Conservation (phyloP, 345 rosid genomes). For the Arabis alpina region DNA sequence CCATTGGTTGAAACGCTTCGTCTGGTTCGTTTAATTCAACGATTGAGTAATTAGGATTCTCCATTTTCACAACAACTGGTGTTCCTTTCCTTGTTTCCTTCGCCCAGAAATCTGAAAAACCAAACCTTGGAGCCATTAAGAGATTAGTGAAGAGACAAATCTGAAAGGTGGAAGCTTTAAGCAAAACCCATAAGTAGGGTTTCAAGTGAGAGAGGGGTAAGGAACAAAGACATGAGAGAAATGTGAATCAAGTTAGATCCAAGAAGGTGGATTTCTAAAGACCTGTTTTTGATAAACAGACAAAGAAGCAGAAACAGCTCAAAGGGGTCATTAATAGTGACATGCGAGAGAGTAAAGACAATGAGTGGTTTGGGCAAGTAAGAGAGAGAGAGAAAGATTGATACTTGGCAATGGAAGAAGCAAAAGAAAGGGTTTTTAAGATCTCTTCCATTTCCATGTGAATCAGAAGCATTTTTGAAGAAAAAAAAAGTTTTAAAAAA, state of each 20-base stretch:
- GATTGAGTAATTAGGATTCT: slow-evolving; percentile 76
- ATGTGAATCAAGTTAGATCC: slow-evolving; percentile 54
- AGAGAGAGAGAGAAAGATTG: slow-evolving; percentile 39
- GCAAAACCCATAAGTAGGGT: slow-evolving; percentile 33
- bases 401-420: slow-evolving; percentile 40
- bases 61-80: slow-evolving; percentile 88
- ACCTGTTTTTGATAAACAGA: slow-evolving; percentile 43
- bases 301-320: slow-evolving; percentile 44
- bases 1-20: slow-evolving; percentile 72
- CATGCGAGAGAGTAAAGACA: slow-evolving; percentile 44
- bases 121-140: slow-evolving; percentile 66
- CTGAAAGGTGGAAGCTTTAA: slow-evolving; percentile 32
- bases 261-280: slow-evolving; percentile 43
- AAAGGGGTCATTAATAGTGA: slow-evolving; percentile 43
- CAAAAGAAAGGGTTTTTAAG: slow-evolving; percentile 38
- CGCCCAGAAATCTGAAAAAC: slow-evolving; percentile 69
- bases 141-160: slow-evolving; percentile 22
- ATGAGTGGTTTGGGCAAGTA: slow-evolving; percentile 31
- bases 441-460: no score
- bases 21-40: slow-evolving; percentile 86
- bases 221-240: neutral
- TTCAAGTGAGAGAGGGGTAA: slow-evolving; percentile 8
- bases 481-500: neutral
- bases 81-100: slow-evolving; percentile 65
- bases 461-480: slow-evolving; percentile 5